Evolutionary conservation across 306 rosid genomes (phyloP).

Genomic region (Prunus mume): DNA sequence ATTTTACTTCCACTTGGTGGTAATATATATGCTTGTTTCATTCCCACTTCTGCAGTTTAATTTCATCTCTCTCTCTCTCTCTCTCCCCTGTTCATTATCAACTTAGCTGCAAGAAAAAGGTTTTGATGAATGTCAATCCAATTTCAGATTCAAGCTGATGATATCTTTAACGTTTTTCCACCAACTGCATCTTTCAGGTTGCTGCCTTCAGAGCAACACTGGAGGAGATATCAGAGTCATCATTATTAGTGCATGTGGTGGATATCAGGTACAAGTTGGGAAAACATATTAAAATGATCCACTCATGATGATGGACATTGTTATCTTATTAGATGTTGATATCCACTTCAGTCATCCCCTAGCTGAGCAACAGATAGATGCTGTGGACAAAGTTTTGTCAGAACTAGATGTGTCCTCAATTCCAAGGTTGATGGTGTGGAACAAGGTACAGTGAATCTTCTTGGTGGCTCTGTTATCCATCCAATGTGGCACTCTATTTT

Average conservation of each 20-base stretch:
- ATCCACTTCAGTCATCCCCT: slow-evolving; percentile 79
- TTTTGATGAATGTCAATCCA: slow-evolving; percentile 2
- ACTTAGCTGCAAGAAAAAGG: slow-evolving; percentile 12
- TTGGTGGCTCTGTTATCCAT: slow-evolving; percentile 2
- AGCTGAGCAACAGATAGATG: slow-evolving; percentile 91
- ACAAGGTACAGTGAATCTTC: slow-evolving; percentile 54
- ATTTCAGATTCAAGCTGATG: slow-evolving; percentile 14
- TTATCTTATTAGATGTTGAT: slow-evolving; percentile 34
- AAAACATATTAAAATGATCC: slow-evolving; percentile 12
- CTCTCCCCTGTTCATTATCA: background rate
- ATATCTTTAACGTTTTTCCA: background rate
- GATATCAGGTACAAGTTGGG: slow-evolving; percentile 69
- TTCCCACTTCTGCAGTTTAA: slow-evolving; percentile 1
- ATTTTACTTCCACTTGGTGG: slow-evolving; percentile 11
- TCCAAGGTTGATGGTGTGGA: slow-evolving; percentile 95
- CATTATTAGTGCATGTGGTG: slow-evolving; percentile 83
- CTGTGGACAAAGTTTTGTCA: slow-evolving; percentile 88
- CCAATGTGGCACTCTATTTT: background rate
- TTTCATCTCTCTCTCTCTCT: slow-evolving; percentile 1
- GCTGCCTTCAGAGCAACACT: slow-evolving; percentile 98
- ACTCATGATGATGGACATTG: background rate
- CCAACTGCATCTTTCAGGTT: slow-evolving; percentile 49
- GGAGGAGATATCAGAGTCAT: slow-evolving; percentile 94
- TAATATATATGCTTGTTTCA: slow-evolving; percentile 25
- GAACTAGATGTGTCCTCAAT: slow-evolving; percentile 77